Conservation (phyloP, 1,284 basidiomycete genomes). For the Microbotryomycetes sp. region DNA sequence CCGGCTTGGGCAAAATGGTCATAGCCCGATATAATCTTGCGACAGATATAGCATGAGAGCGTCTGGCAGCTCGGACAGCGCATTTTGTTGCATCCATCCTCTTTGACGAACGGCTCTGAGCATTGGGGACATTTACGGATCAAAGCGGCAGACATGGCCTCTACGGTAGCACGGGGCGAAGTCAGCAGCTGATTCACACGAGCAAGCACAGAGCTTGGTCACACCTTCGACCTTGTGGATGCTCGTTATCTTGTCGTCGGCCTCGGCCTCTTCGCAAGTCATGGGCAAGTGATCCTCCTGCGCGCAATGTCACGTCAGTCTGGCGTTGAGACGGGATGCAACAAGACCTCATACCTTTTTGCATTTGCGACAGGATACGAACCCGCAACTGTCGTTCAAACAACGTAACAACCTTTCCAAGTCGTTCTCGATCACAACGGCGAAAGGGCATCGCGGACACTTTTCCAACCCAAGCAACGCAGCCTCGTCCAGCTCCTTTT, state of each 20-base stretch:
- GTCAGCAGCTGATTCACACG: background rate
- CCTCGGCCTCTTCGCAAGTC: slow-evolving; percentile 31
- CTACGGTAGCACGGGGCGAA: background rate
- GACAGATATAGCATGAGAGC: slow-evolving; percentile 24
- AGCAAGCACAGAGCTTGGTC: background rate
- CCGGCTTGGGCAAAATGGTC: background rate
- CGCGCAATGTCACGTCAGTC: background rate
- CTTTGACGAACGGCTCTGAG: slow-evolving; percentile 9
- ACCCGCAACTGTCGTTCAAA: slow-evolving; percentile 27
- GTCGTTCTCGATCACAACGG: slow-evolving; percentile 33
- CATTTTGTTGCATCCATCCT: slow-evolving; percentile 28
- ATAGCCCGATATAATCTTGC: background rate
- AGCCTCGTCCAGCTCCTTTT: slow-evolving; percentile 34
- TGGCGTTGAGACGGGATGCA: background rate
- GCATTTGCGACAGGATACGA: slow-evolving; percentile 33
- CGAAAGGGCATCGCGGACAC: slow-evolving; percentile 36
- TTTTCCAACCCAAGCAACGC: slow-evolving; percentile 29
- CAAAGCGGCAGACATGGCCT: slow-evolving; percentile 23
- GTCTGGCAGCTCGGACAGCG: slow-evolving; percentile 18
- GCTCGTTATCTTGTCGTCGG: slow-evolving; percentile 26
- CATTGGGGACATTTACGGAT: slow-evolving; percentile 27
- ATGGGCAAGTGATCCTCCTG: slow-evolving; percentile 34
- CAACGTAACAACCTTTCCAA: slow-evolving; percentile 33
- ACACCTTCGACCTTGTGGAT: slow-evolving; percentile 32
- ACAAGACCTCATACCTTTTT: slow-evolving; percentile 20